These are phyloP conservation scores for Cetraspora pellucida DNA, from an alignment of 192 early-diverging fungal genomes.

Conservation along the genomic window DNA sequence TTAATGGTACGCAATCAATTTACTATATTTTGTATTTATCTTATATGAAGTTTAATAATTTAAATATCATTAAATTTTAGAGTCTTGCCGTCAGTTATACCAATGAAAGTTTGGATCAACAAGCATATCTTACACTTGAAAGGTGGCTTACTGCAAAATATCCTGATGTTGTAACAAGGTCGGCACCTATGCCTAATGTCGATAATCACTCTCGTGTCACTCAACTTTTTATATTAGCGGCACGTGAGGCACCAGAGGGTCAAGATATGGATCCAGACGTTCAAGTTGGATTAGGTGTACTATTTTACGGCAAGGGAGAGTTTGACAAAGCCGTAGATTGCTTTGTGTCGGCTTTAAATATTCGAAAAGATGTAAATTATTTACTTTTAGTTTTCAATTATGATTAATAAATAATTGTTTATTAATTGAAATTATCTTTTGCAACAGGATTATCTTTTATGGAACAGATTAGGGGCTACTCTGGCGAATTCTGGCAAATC, in stretches of 20 bases:
- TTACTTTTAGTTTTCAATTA: not conserved
- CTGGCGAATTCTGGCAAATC: conserved; percentile 83
- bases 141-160: conserved; percentile 86
- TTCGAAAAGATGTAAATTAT: conserved; percentile 49
- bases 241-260: conserved; percentile 57
- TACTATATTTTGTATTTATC: conserved; percentile 43
- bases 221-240: conserved; percentile 80
- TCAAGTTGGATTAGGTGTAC: conserved; percentile 91
- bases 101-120: conserved; percentile 89
- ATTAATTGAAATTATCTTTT: not conserved
- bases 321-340: conserved; percentile 98
- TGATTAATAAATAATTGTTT: not conserved
- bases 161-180: conserved; percentile 52
- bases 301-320: conserved; percentile 90
- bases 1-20: conserved; percentile 54
- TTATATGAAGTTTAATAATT: not conserved
- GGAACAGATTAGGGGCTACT: conserved; percentile 97
- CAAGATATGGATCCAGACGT: conserved; percentile 83
- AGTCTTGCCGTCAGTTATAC: conserved; percentile 93
- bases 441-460: conserved; percentile 82
- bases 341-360: conserved; percentile 86
- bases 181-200: conserved; percentile 7
- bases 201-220: conserved; percentile 70
- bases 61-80: conserved; percentile 34
- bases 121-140: conserved; percentile 90